Base-by-base conservation (phyloP, 1,284 basidiomycete genomes). In the Pseudomicrostroma phylloplanum region DNA sequence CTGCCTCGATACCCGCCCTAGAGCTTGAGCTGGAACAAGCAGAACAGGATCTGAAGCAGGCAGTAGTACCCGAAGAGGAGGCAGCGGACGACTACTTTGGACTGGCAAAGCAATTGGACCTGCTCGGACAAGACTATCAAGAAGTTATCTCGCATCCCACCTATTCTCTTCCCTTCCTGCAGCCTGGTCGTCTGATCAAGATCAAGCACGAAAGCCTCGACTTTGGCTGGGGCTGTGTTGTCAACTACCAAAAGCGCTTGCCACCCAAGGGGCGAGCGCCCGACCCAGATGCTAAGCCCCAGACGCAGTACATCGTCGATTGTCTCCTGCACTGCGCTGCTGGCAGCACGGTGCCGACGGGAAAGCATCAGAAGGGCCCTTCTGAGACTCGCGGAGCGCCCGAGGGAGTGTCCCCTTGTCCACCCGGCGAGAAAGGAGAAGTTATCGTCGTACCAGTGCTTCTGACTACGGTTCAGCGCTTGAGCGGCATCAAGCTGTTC, bases 191-290 rank as follows among this genome's bases (percentile, higher is more conserved):
- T 8, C 83, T 98, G 21, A 89, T 97, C 54, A 89, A 89, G 73
- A 85, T 99, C 70, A 89, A 89, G 73, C 85, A 96, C 76, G 86
- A 88, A 62, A 88, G 89, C 59, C 82, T 89, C 26, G 90, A 98
- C 81, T 98, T 96, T 80, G 94, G 93, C 6, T 98, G 96, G 96
- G 92, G 92, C 56, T 86, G 90, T 40, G 86, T 97, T 49, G 86
- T 96, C 70, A 92, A 91, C 74, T 97, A 89, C 78, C 88, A 91
- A 79, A 96, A 96, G 81, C 86, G 91, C 1, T 85, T 56, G 83
- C 88, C 57, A 56, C 57, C 71, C 57, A 58, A 75, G 58, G 68
- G 73, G 26, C 56, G 63, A 46, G 61, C 65, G 11, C 57, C 64
- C 25, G 63, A 68, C 13, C 55, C 63, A 61, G 79, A 85, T 21